Evolutionary conservation across 2,329 filamentous ascomycete genomes (phyloP), one percentile per base, ranked within the genome.

Genomic region (Emericellopsis atlantica): DNA sequence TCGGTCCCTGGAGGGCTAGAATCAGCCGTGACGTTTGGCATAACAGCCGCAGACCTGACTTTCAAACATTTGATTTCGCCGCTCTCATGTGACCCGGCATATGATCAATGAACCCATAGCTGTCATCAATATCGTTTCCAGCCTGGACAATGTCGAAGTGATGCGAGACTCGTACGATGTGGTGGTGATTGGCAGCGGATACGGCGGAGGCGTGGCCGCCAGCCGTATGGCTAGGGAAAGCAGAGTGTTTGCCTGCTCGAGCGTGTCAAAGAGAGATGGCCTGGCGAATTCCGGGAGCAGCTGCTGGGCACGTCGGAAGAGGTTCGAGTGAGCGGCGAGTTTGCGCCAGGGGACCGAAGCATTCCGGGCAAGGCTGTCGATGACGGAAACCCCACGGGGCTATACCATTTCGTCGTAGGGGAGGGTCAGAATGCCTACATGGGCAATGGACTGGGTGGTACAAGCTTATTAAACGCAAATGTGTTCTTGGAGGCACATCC

Each of bases 121-220:
- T 21, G 18, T 21, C 18, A 21, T 21, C n/a, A n/a, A n/a, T n/a
- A n/a, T 21, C 5, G 18, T 21, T 21, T 21, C 18, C 18, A 21
- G 18, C 18, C 18, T 21, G 5, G 18, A 3, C 18, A 21, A 21
- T 21, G 66, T 79, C 11, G 70, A 78, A 51, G 57, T 77, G 22
- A 69, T 81, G 52, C 65, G 69, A 22, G 59, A 62, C 42, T 56
- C 54, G 0, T 84, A 84, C 48, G 79, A 84, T 56, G 72, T 72
- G 32, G 69, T 84, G 10, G 75, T 84, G 24, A 74, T 84, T 43
- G 79, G 80, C 2, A 81, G 77, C 9, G 80, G 80, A 1, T 84
- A 84, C 54, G 80, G 80, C 21, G 79, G 76, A 32, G 74, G 70
- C 21, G 72, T 84, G 16, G 79, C 79, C 3, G 79, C 79, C 0